phyloP scores from a whole-genome alignment of 2,329 filamentous ascomycete species.

The Neopestalotiopsis clavispora region DNA sequence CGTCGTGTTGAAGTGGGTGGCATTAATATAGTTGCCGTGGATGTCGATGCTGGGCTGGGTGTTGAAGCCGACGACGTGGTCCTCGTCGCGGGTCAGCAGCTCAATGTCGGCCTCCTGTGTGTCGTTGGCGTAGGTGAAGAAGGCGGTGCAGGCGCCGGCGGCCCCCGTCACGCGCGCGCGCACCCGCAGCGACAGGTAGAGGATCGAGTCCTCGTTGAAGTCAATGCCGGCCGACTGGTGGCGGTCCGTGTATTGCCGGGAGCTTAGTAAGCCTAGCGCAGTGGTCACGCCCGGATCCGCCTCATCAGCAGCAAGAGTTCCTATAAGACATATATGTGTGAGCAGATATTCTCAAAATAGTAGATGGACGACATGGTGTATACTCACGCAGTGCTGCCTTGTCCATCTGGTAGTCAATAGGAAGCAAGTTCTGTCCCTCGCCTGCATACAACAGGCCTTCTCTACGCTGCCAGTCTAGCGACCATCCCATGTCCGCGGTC shows the following conservation, averaged over 20 bases:
- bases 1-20: not conserved
- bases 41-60: constrained; percentile 8
- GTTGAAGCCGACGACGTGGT: constrained; percentile 8
- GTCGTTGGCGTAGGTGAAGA: constrained; percentile 12
- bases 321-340: not conserved
- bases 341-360: not conserved
- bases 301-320: not conserved
- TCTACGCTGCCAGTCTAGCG: constrained; percentile 7
- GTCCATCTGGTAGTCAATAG: constrained; percentile 8
- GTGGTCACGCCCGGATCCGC: constrained; percentile 3
- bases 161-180: constrained; percentile 7
- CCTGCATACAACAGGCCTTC: constrained; percentile 3
- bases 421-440: not conserved
- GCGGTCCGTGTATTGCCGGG: not conserved
- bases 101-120: constrained; percentile 12
- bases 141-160: constrained; percentile 6
- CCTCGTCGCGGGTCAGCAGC: constrained; percentile 9
- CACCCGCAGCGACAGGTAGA: constrained; percentile 11
- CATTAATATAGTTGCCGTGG: constrained; percentile 9
- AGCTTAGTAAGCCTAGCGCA: not conserved
- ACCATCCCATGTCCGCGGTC: constrained; percentile 10
- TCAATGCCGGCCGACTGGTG: constrained; percentile 12
- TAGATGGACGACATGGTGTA: not conserved
- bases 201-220: constrained; percentile 11
- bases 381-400: constrained; percentile 5